phyloP scores from a whole-genome alignment of 2,329 filamentous ascomycete genomes.

The Allantophomopsis lycopodina region DNA sequence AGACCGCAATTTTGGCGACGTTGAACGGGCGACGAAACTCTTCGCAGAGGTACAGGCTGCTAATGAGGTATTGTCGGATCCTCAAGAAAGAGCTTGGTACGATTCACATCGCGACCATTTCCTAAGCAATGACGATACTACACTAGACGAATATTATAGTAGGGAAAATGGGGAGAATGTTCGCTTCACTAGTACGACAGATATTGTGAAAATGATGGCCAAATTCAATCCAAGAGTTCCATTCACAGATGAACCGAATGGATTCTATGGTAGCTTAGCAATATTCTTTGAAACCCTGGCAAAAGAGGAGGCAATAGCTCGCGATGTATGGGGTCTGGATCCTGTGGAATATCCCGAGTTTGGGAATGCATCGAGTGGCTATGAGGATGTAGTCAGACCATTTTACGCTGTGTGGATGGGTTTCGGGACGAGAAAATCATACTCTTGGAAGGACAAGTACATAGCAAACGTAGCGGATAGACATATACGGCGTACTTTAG shows the following conservation, averaged over 20 bases:
- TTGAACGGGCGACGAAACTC: constrained; percentile 66
- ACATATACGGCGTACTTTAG: constrained; percentile 69
- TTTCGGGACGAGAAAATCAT: constrained; percentile 76
- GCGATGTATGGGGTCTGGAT: constrained; percentile 49
- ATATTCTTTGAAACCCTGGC: constrained; percentile 71
- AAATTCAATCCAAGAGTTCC: constrained; percentile 68
- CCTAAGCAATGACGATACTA: constrained; percentile 35
- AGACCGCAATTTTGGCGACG: constrained; percentile 81
- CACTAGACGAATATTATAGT: constrained; percentile 37
- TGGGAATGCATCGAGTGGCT: constrained; percentile 60
- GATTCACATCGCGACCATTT: constrained; percentile 87
- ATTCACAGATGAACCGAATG: constrained; percentile 65
- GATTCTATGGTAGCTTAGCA: constrained; percentile 73
- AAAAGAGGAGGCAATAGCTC: constrained; percentile 65
- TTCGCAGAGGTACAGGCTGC: constrained; percentile 91
- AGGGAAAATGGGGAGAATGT: constrained; percentile 35
- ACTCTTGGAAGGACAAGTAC: constrained; percentile 82
- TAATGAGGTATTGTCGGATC: constrained; percentile 90
- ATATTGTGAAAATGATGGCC: constrained; percentile 65
- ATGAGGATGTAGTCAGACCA: constrained; percentile 60
- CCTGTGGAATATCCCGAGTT: constrained; percentile 66
- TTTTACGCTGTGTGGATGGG: constrained; percentile 75
- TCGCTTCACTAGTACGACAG: constrained; percentile 64
- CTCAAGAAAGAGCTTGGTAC: constrained; percentile 95
- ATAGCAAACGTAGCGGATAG: constrained; percentile 81